These are phyloP conservation scores for Pseudogymnoascus sp. DNA, from an alignment of 2,329 filamentous ascomycete genomes.

Conservation along the genomic window DNA sequence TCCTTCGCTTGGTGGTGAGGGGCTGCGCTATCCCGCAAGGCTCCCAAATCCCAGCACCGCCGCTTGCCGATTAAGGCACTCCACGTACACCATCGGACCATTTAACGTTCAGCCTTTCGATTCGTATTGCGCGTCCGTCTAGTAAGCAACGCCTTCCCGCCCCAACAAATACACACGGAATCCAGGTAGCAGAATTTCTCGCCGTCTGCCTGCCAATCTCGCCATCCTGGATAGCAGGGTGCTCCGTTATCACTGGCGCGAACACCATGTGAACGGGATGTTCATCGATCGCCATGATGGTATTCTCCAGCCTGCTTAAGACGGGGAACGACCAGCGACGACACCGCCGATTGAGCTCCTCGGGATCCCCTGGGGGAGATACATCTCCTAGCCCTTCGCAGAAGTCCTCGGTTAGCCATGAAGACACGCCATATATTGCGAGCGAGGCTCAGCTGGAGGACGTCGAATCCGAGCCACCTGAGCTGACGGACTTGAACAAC, in stretches of 20 bases:
- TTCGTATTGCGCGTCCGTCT: constrained; percentile 1
- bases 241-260: neutral
- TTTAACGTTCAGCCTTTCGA: neutral
- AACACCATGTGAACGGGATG: constrained; percentile 9
- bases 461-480: constrained; percentile 44
- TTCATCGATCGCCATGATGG: constrained; percentile 40
- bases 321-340: constrained; percentile 32
- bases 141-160: neutral
- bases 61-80: constrained; percentile 1
- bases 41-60: constrained; percentile 4
- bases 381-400: constrained; percentile 27
- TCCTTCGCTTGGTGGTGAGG: neutral
- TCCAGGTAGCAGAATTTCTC: neutral
- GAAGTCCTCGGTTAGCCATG: constrained; percentile 6
- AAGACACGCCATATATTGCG: constrained; percentile 40
- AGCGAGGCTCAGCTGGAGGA: constrained; percentile 48
- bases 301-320: constrained; percentile 41
- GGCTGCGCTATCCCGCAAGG: constrained; percentile 1
- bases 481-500: constrained; percentile 63
- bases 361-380: constrained; percentile 25
- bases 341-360: constrained; percentile 21
- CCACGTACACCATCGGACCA: neutral
- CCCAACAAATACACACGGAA: neutral
- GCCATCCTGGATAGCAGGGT: neutral
- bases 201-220: neutral